Base-by-base conservation (phyloP, 2,329 filamentous ascomycete species). In the Xylaria polymorpha region DNA sequence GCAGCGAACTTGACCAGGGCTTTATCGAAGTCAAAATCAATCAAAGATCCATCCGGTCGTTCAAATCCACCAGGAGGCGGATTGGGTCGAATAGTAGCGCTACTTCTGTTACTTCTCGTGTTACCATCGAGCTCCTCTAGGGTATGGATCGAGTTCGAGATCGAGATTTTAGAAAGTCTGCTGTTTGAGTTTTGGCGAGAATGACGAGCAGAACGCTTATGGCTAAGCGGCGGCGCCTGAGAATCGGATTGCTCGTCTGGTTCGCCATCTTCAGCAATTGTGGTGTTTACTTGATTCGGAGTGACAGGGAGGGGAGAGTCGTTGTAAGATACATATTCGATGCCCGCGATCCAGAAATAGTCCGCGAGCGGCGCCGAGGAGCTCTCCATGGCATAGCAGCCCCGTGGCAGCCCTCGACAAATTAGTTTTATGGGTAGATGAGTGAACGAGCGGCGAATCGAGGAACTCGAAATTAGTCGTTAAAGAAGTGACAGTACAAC, bases 1-100 rank as follows among this genome's bases (percentile, higher is more conserved):
- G 91, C 92, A 55, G 96, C 94, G 80, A 99, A 99, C 82, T 98
- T 98, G 76, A 94, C 84, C 74, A 99, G 85, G 32, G 96, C 95
- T 77, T 92, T 91, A 79, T 98, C 96, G 77, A 99, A 99, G 80
- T 98, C 96, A 77, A 93, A 94, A 77, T 97, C 94, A 67, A 81
- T 82, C 71, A 87, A 81, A 41, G 83, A 74, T 51, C 78, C 74
- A 46, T 80, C 80, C 25, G 79, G 79, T 50, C 78, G 78, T 44
- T 77, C 72, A 48, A 70, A 65, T 25, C 69, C 61, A 48, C 32
- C 76, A 39, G 74, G 73, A 50, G 73, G 71, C n/a, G 78, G 72
- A 44, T 77, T 79, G 3, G 86, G 83, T 59, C 86, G 84, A 66
- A 91, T 91, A 4, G 89, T 91, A 61, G 88, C 85, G 75, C 88